Base-by-base conservation (phyloP, 1,284 basidiomycete species). In the Microbotryum lychnidis-dioicae region DNA sequence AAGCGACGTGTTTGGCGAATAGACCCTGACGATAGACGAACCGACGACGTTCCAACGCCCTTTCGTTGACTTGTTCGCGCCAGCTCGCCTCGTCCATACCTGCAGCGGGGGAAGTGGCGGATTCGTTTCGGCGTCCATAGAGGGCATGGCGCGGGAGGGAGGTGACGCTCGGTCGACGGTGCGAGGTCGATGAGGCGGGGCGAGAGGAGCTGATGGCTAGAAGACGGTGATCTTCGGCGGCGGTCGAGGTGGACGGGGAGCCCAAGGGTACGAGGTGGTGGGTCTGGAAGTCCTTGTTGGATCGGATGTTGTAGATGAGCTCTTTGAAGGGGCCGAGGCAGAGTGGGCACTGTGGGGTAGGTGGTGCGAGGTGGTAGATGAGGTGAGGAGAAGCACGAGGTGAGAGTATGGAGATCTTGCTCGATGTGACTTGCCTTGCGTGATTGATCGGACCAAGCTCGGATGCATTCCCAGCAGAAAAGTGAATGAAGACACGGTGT, bases 391-490 rank as follows among this genome's bases (percentile, higher is more conserved):
- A 31, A 31, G 23, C 46, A 61, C 69, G 50, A 69, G 67, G 21
- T 56, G 50, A n/a, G 70, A 68, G 42, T 21, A 42, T 25, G 2
- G 63, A 31, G 8, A 8, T 31, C 31, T 31, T 31, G 31, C 1
- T 9, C 31, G 31, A 31, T 8, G 31, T 31, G 31, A 0, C 70
- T 62, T 61, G 73, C 74, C 8, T 63, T 59, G 44, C 71, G 69
- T 14, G 67, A 68, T 59, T 73, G 72, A 23, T 64, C 61, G 2
- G 64, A 61, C 75, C 75, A 75, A 2, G 70, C 66, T 2, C 71
- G 47, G 53, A 75, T 74, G 61, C 75, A 75, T 12, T 51, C 54
- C 61, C 62, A 75, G 72, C 75, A 75, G 64, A 75, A 75, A 29
- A 69, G 66, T n/a, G 69, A 68, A 47, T 75, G 75, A 21, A 68